Conservation (phyloP, 345 rosid species). For the Anacardium occidentale region DNA sequence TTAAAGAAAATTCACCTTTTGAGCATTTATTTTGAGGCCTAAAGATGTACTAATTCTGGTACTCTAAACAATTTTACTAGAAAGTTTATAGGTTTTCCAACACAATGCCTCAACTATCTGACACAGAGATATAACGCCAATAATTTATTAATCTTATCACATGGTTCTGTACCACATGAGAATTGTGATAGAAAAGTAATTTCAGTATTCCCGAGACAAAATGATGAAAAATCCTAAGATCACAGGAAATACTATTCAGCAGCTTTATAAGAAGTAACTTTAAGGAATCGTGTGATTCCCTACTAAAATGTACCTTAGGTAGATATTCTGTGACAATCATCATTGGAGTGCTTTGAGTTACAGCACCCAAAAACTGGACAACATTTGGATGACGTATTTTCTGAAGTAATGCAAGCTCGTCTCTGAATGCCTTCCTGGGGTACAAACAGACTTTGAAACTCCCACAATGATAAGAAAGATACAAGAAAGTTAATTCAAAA, state of each 20-base stretch:
- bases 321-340: conserved; percentile 81
- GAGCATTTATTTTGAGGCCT: background rate
- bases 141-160: background rate
- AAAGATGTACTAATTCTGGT: background rate
- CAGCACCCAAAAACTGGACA: conserved; percentile 87
- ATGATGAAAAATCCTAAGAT: too few species aligned
- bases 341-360: conserved; percentile 87
- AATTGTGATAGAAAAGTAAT: conserved; percentile 1
- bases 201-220: background rate
- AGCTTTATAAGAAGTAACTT: background rate
- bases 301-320: conserved; percentile 46
- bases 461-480: background rate
- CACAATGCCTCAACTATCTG: background rate
- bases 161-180: background rate
- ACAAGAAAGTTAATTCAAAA: background rate
- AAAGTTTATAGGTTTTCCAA: background rate
- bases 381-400: conserved; percentile 86
- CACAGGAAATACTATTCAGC: background rate
- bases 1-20: too few species aligned
- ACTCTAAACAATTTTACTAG: background rate
- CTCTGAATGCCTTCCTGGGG: conserved; percentile 75
- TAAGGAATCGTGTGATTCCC: background rate
- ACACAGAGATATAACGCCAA: background rate
- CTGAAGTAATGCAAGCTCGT: conserved; percentile 80
- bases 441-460: conserved; percentile 19